Percentiles rank a stretch among this genome's conserved stretches.
phyloP scores from a whole-genome alignment of 176 grass and related monocot species.

The Aegilops umbellulata region DNA sequence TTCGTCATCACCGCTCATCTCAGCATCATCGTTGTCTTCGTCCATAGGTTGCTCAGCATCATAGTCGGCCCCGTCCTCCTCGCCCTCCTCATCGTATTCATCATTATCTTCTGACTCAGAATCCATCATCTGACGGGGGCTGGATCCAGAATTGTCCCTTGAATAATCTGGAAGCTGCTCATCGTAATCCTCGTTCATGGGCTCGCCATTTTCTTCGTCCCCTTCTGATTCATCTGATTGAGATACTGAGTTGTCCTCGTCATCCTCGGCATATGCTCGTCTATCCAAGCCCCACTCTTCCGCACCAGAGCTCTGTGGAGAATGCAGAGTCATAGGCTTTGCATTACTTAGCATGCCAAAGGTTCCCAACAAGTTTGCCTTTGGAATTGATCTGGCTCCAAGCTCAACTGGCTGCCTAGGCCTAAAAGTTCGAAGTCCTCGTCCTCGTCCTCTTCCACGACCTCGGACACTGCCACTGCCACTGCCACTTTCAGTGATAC shows the following conservation, averaged over 20 bases:
- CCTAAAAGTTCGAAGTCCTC: slow-evolving; percentile 70
- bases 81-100: slow-evolving; percentile 47
- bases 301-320: slow-evolving; percentile 71
- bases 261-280: slow-evolving; percentile 53
- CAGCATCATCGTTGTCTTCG: slow-evolving; percentile 28
- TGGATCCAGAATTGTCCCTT: slow-evolving; percentile 41
- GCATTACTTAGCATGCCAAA: slow-evolving; percentile 73
- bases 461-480: slow-evolving; percentile 57
- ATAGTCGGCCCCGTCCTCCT: slow-evolving; percentile 53
- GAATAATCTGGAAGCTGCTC: slow-evolving; percentile 45
- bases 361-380: slow-evolving; percentile 62
- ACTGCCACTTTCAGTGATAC: slow-evolving; percentile 49
- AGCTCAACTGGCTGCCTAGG: slow-evolving; percentile 59
- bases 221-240: slow-evolving; percentile 47
- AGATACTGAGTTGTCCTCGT: slow-evolving; percentile 39
- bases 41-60: slow-evolving; percentile 29
- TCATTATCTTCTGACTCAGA: slow-evolving; percentile 38
- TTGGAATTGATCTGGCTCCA: slow-evolving; percentile 55
- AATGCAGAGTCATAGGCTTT: slow-evolving; percentile 33
- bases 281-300: slow-evolving; percentile 79
- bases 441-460: slow-evolving; percentile 56
- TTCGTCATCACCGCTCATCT: slow-evolving; percentile 42
- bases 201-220: slow-evolving; percentile 47
- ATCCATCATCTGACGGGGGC: slow-evolving; percentile 40
- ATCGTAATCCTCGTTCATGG: slow-evolving; percentile 61